These are phyloP conservation scores for Acanthamoeba sp. DNA, from an alignment of 208 protist genomes.

Conservation along the genomic window DNA sequence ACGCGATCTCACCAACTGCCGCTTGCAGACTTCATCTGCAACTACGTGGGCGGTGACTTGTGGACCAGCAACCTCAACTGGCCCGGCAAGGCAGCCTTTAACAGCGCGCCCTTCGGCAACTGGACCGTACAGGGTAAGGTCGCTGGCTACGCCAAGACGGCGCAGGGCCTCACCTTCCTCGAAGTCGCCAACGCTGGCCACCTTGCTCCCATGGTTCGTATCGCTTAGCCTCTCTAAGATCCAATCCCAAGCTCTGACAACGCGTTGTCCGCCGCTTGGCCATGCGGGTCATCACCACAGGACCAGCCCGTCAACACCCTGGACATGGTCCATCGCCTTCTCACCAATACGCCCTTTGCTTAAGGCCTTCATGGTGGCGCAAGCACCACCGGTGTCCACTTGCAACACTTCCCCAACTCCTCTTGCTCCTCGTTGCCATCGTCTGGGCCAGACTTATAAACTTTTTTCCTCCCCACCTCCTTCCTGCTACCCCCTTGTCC, in stretches of 20 bases:
- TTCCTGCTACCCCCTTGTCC: too few species aligned
- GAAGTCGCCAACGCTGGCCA: conserved; percentile 32
- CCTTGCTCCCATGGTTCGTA: conserved; percentile 29
- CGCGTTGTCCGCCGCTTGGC: too few species aligned
- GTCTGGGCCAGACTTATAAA: too few species aligned
- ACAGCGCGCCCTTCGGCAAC: not conserved
- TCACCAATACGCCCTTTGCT: conserved; percentile 24
- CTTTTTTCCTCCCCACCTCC: too few species aligned
- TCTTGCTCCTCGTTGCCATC: too few species aligned
- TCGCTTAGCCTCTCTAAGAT: not conserved
- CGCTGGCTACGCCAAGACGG: conserved; percentile 20
- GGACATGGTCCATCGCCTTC: conserved; percentile 45
- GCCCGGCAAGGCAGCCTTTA: conserved; percentile 47
- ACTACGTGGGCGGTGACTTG: conserved; percentile 61
- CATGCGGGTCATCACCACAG: not conserved
- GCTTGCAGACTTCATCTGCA: conserved; percentile 55
- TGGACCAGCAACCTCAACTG: conserved; percentile 12
- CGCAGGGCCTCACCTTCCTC: conserved; percentile 37
- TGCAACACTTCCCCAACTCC: too few species aligned
- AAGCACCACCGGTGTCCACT: too few species aligned
- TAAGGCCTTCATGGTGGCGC: not conserved
- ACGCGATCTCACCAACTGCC: too few species aligned
- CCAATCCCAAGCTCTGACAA: too few species aligned
- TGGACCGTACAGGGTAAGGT: conserved; percentile 38
- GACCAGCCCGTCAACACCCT: conserved; percentile 48